Conservation (phyloP, 2,329 filamentous ascomycete species). For the Stachybotrys chartarum region DNA sequence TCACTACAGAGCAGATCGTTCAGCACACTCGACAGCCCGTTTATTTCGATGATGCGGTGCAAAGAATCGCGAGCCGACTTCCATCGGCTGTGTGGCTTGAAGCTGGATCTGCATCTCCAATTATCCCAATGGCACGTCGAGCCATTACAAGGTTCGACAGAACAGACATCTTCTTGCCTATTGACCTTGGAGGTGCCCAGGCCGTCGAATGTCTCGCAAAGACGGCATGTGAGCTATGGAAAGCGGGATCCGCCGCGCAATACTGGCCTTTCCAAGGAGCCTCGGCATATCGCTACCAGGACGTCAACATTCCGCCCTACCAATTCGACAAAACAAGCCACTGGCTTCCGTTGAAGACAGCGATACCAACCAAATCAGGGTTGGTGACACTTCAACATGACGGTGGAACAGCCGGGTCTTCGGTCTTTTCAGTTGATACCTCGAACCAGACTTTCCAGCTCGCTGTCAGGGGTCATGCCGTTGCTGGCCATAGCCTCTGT, state of each 20-base stretch:
- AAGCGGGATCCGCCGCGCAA: constrained; percentile 5
- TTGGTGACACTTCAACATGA: too few relatives aligned
- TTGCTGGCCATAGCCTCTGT: constrained; percentile 13
- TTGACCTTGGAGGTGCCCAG: neutral
- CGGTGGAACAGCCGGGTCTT: neutral
- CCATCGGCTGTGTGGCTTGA: constrained; percentile 22
- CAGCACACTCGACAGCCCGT: constrained; percentile 24
- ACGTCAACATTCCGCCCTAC: constrained; percentile 16
- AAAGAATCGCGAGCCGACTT: constrained; percentile 13
- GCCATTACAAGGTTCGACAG: constrained; percentile 10
- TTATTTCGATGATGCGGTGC: constrained; percentile 21
- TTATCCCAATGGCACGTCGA: constrained; percentile 22
- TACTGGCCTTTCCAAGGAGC: constrained; percentile 16
- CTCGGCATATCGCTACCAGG: constrained; percentile 4
- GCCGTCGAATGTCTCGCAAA: neutral
- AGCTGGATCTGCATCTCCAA: constrained; percentile 22
- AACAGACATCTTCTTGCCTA: constrained; percentile 1
- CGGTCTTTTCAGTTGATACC: neutral
- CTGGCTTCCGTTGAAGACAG: constrained; percentile 13
- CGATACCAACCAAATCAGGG: too few relatives aligned
- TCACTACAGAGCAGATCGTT: constrained; percentile 9
- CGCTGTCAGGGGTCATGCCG: constrained; percentile 13
- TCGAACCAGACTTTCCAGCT: constrained; percentile 7
- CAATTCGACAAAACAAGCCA: constrained; percentile 19
- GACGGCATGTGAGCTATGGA: constrained; percentile 11